Base-by-base conservation (phyloP, 1,139 yeast species). In the Saccharomycopsis crataegensis region DNA sequence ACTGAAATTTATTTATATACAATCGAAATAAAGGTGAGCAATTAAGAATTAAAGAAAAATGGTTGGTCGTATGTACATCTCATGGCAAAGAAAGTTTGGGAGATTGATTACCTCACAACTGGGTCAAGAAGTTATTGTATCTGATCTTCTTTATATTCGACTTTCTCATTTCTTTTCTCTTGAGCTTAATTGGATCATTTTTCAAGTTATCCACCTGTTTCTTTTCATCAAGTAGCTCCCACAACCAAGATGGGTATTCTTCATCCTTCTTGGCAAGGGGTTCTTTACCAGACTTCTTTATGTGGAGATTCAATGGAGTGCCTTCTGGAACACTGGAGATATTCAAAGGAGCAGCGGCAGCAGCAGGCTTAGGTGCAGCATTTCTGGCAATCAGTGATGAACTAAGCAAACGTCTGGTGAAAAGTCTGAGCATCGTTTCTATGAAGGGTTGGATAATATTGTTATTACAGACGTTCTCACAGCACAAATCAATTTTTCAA, bases 221-320 rank as follows among this genome's bases (percentile, higher is more conserved):
- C 43, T 75, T 75, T 56, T 78, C 74, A 65, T 90, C 95, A 48
- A 90, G 77, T 58, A 88, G 75, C n/a, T 77, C 80, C 99, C 99
- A 93, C 57, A 93, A 77, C 98, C 98, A 93, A 50, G 78, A 88
- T 3, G 99, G 99, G 65, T 93, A 93, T 63, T 91, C 96, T 43
- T 75, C 73, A 65, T 93, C 98, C 59, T 85, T 87, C 55, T 85
- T 70, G 1, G 99, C 98, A 6, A 89, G 83, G n/a, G 96, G 93
- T 61, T 90, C 96, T 59, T 83, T 81, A 28, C 94, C 96, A 42
- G 77, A 75, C 66, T 90, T 90, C 65, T 78, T 80, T 54, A 93
- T 77, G 62, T 86, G 86, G 64, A 91, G 72, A 63, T 87, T 87
- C 60, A 93, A 75, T 12, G 78, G 76, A 0, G 98, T 88, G 7